These are phyloP conservation scores for Venturiaceae sp. DNA, from an alignment of 2,329 filamentous ascomycete species.

Conservation along the genomic window DNA sequence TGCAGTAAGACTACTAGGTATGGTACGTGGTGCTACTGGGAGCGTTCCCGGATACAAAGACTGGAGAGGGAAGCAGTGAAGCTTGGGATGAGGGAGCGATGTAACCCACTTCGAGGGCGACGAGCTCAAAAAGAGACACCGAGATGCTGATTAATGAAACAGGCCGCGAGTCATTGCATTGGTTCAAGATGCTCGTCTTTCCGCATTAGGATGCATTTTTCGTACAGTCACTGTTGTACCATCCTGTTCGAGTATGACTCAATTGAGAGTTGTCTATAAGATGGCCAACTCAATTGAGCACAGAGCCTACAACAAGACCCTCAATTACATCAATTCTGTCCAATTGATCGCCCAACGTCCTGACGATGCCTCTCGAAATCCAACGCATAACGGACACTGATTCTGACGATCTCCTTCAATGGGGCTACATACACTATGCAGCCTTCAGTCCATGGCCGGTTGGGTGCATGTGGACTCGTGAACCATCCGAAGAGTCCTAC, in stretches of 20 bases:
- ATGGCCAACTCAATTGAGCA: background rate
- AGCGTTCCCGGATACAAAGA: too few relatives aligned
- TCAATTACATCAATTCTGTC: too few relatives aligned
- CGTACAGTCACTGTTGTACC: background rate
- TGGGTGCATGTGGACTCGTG: constrained; percentile 14
- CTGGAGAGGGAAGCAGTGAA: too few relatives aligned
- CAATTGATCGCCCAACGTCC: background rate
- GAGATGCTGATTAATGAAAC: too few relatives aligned
- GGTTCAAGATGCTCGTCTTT: too few relatives aligned
- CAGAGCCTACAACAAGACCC: background rate
- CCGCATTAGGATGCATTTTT: background rate
- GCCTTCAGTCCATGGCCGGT: constrained; percentile 15
- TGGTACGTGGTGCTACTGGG: too few relatives aligned
- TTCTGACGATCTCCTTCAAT: constrained; percentile 17
- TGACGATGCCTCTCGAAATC: constrained; percentile 24
- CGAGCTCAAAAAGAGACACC: too few relatives aligned
- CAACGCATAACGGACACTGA: constrained; percentile 14
- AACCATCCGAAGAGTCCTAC: constrained; percentile 12
- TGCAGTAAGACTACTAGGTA: too few relatives aligned
- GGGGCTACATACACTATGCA: constrained; percentile 18
- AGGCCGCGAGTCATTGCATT: background rate
- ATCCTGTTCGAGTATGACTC: background rate
- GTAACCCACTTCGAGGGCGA: too few relatives aligned
- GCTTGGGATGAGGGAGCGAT: too few relatives aligned
- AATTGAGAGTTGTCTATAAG: background rate